Evolutionary conservation across 495 filamentous ascomycete species (phyloP), one percentile per base, ranked within the genome.

Genomic region (Mytilinidion resinicola): DNA sequence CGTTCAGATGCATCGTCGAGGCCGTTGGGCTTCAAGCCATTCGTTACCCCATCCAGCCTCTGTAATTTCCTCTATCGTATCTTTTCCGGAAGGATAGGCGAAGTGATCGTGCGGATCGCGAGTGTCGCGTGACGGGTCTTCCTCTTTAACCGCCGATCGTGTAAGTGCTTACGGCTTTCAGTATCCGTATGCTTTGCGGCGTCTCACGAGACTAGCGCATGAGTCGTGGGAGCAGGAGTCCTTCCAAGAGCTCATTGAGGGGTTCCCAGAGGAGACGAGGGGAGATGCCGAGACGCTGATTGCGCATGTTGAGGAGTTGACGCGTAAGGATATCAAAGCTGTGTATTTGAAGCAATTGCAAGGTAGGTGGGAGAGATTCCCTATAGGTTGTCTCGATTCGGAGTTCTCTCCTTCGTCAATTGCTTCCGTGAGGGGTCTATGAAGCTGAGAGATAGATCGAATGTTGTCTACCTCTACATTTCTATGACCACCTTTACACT

Each of bases 271-370:
- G n/a, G 76, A 81, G 56, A 74, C 80, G 65, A 73, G 74, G 60
- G 65, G 65, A 42, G 75, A 76, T 19, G 78, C 76, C 37, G 69
- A 72, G 5, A 76, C 77, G 34, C 71, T 89, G 48, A 62, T 75
- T 43, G 70, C 77, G 0, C 83, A 87, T 67, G 77, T 87, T 52
- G 70, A 77, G 59, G 82, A 86, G 59, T 79, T 89, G 55, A 83
- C 84, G 62, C 71, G 72, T 53, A 78, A 75, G 53, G 86, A 89
- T 64, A 73, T 86, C 53, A 90, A 90, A 70, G 70, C 82, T 53
- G 70, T 81, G 34, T 86, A 85, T 68, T 76, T 89, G 55, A 90
- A 90, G 70, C 76, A 79, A 60, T 79, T 89, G 53, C 86, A 89
- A 73, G 74, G 69, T 65, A 57, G 49, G 65, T 53, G 15, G 19